Evolutionary conservation across 352 stramenopile genomes (phyloP).

Genomic region (Plasmopara viticola): DNA sequence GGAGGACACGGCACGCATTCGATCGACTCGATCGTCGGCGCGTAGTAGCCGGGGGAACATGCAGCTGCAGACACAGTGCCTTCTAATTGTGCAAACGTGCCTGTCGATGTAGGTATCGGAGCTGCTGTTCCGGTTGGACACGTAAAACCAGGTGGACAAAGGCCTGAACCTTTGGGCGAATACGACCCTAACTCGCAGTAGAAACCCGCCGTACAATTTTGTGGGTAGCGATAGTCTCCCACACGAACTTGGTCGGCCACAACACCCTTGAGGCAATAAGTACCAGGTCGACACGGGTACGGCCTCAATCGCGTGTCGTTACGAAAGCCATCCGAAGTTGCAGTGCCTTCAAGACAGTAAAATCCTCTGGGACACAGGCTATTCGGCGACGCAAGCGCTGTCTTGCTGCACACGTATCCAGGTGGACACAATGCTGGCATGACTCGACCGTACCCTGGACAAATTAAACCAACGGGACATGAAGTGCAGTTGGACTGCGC

Average conservation of each 20-base stretch:
- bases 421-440: slow-evolving; percentile 87
- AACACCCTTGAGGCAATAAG: slow-evolving; percentile 93
- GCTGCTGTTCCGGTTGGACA: slow-evolving; percentile 91
- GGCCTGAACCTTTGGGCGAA: slow-evolving; percentile 87
- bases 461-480: slow-evolving; percentile 92
- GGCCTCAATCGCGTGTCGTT: slow-evolving; percentile 95
- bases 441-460: slow-evolving; percentile 89
- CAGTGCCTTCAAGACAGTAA: slow-evolving; percentile 92
- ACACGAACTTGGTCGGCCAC: slow-evolving; percentile 82
- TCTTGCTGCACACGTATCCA: slow-evolving; percentile 90
- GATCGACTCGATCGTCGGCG: slow-evolving; percentile 93
- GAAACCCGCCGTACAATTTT: slow-evolving; percentile 92
- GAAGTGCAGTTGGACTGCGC: slow-evolving; percentile 80
- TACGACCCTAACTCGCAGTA: slow-evolving; percentile 93
- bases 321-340: slow-evolving; percentile 91
- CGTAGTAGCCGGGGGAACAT: slow-evolving; percentile 94
- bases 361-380: slow-evolving; percentile 91
- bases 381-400: slow-evolving; percentile 83
- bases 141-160: slow-evolving; percentile 92
- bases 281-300: slow-evolving; percentile 93
- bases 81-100: slow-evolving; percentile 88
- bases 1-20: slow-evolving; percentile 90
- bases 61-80: slow-evolving; percentile 87
- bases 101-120: slow-evolving; percentile 89
- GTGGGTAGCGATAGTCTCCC: slow-evolving; percentile 87